phyloP scores from a whole-genome alignment of 306 rosid genomes.

The Fragaria nilgerrensis region DNA sequence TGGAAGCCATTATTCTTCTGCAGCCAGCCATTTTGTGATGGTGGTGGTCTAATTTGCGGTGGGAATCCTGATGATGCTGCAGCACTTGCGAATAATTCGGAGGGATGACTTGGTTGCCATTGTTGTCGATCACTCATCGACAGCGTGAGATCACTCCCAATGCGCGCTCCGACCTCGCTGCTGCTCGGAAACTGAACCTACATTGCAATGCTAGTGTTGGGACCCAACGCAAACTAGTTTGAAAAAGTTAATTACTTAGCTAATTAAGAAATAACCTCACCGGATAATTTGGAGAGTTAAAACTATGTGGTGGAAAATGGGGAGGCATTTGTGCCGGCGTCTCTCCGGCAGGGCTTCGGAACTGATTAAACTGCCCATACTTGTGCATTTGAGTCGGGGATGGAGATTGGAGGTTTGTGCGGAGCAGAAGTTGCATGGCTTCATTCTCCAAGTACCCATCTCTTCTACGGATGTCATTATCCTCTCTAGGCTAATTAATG shows the following conservation, averaged over 20 bases:
- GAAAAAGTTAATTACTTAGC: neutral
- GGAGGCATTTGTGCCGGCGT: conserved; percentile 42
- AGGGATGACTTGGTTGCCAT: conserved; percentile 52
- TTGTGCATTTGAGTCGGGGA: conserved; percentile 47
- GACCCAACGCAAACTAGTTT: neutral
- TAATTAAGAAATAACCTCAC: conserved; percentile 32
- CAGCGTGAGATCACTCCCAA: conserved; percentile 60
- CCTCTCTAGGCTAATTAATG: conserved; percentile 5
- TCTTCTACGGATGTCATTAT: conserved; percentile 12
- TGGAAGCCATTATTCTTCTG: conserved; percentile 68
- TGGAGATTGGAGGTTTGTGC: conserved; percentile 44
- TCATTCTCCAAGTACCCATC: conserved; percentile 37
- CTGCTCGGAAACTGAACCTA: conserved; percentile 59
- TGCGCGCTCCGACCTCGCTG: conserved; percentile 49
- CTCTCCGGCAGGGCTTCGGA: conserved; percentile 28
- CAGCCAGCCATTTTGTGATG: conserved; percentile 50
- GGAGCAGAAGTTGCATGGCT: conserved; percentile 35
- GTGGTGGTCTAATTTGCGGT: conserved; percentile 44
- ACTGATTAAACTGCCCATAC: conserved; percentile 46
- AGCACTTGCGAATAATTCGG: conserved; percentile 56
- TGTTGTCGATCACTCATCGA: conserved; percentile 46
- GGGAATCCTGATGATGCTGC: conserved; percentile 99
- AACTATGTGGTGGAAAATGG: conserved; percentile 31
- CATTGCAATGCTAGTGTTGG: neutral
- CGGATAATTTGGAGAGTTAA: conserved; percentile 48